A percentile compares a stretch with the other conserved stretches of the same genome.
phyloP scores from a whole-genome alignment of 2,329 filamentous ascomycete species.

The Huntiella decipiens region DNA sequence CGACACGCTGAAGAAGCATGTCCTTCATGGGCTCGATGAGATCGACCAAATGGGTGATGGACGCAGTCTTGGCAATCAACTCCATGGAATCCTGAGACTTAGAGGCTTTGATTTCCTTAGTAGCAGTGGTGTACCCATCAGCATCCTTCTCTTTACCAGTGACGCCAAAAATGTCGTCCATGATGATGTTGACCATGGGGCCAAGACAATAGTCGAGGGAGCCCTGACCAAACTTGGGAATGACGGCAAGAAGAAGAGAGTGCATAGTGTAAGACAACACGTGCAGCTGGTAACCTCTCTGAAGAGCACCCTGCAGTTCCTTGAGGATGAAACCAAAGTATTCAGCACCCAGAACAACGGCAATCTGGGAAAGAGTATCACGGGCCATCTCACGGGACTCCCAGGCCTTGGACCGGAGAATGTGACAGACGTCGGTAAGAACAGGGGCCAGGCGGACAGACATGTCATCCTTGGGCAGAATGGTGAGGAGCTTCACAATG shows the following conservation, averaged over 20 bases:
- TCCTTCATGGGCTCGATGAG: conserved; percentile 62
- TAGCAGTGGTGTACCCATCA: conserved; percentile 82
- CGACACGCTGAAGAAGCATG: conserved; percentile 67
- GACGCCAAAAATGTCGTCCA: conserved; percentile 93
- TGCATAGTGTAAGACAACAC: conserved; percentile 91
- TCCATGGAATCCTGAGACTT: conserved; percentile 98
- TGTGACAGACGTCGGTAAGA: conserved; percentile 80
- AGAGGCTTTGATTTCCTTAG: conserved; percentile 95
- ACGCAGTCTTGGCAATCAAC: conserved; percentile 65
- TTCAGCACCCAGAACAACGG: conserved; percentile 57
- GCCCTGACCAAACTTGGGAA: conserved; percentile 56
- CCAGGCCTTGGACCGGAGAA: conserved; percentile 71
- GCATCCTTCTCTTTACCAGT: conserved; percentile 93
- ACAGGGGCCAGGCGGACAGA: conserved; percentile 60
- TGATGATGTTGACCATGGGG: conserved; percentile 63
- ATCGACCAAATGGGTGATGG: conserved; percentile 51
- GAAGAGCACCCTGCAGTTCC: conserved; percentile 66
- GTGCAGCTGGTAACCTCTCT: conserved; percentile 79
- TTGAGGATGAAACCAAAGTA: conserved; percentile 90
- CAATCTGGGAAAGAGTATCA: conserved; percentile 79
- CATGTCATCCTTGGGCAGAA: conserved; percentile 57
- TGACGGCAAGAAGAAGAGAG: conserved; percentile 61
- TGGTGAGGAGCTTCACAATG: conserved; percentile 66
- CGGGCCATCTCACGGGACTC: conserved; percentile 82
- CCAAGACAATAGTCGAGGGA: conserved; percentile 76